Evolutionary conservation across 78 protist species (phyloP).

Genomic region (Dictyostelium capitatum): DNA sequence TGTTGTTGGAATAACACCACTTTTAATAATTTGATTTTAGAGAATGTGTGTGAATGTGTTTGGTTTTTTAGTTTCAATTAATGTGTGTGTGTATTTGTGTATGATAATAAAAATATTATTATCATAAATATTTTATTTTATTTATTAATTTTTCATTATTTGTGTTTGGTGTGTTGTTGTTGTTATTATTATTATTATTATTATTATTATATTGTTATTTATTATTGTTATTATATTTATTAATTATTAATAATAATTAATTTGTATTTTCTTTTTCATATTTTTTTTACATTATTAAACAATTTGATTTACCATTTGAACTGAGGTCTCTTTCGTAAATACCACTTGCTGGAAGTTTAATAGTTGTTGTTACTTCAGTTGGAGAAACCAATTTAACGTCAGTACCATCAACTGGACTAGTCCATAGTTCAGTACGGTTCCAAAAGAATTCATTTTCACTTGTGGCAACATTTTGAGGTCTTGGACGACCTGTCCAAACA

Average conservation of each 20-base stretch:
- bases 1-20: too few species aligned
- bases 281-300: conserved; percentile 46
- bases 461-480: conserved; percentile 15
- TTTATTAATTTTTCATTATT: too few species aligned
- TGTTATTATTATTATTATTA: too few species aligned
- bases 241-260: background rate
- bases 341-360: conserved; percentile 10
- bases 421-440: conserved; percentile 35
- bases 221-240: too few species aligned
- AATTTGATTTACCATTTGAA: conserved; percentile 9
- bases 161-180: too few species aligned
- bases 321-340: background rate
- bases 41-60: too few species aligned
- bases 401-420: conserved; percentile 54
- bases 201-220: too few species aligned
- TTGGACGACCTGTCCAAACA: conserved; percentile 46
- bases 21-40: too few species aligned
- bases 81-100: too few species aligned
- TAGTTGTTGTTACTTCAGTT: background rate
- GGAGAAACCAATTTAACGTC: conserved; percentile 38
- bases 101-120: too few species aligned
- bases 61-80: too few species aligned
- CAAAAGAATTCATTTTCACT: conserved; percentile 63
- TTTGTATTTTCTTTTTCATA: background rate
- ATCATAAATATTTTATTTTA: too few species aligned